Evolutionary conservation across 768 basidiomycete species (phyloP).

Genomic region (Hebeloma cylindrosporum): DNA sequence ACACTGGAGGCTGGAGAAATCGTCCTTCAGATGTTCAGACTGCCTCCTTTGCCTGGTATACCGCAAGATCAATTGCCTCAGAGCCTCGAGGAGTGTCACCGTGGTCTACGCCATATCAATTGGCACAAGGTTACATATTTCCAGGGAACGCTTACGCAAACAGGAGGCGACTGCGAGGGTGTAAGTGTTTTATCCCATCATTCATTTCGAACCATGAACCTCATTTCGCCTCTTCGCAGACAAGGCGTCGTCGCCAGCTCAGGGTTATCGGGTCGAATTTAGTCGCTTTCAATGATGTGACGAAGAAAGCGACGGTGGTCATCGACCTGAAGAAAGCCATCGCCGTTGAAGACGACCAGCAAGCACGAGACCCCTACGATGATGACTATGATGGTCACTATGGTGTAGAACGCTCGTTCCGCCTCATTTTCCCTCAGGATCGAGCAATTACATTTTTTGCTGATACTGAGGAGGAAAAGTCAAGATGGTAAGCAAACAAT

Average conservation of each 20-base stretch:
- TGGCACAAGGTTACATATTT: slow-evolving; percentile 97
- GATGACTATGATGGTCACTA: slow-evolving; percentile 66
- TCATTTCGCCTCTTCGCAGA: slow-evolving; percentile 39
- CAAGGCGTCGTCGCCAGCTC: slow-evolving; percentile 80
- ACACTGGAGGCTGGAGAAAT: slow-evolving; percentile 83
- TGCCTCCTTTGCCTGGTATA: slow-evolving; percentile 87
- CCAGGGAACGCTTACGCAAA: slow-evolving; percentile 90
- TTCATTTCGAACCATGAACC: neutral
- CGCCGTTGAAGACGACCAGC: slow-evolving; percentile 74
- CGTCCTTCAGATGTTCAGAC: slow-evolving; percentile 84
- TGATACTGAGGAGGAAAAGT: slow-evolving; percentile 87
- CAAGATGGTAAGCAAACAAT: slow-evolving; percentile 63
- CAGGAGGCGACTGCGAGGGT: slow-evolving; percentile 88
- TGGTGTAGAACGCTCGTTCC: slow-evolving; percentile 82
- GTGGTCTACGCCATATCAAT: slow-evolving; percentile 83
- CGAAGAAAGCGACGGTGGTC: slow-evolving; percentile 86
- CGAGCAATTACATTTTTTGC: slow-evolving; percentile 90
- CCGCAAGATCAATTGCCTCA: slow-evolving; percentile 78
- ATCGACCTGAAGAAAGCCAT: slow-evolving; percentile 87
- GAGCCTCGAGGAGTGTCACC: slow-evolving; percentile 88
- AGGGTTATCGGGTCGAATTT: slow-evolving; percentile 84
- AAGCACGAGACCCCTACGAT: slow-evolving; percentile 44
- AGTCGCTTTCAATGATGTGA: slow-evolving; percentile 90
- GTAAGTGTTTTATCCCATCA: slow-evolving; percentile 46
- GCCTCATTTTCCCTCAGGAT: slow-evolving; percentile 72